These are phyloP conservation scores for Zizania latifolia DNA, from an alignment of 176 grass and related monocot species.

Conservation along the genomic window DNA sequence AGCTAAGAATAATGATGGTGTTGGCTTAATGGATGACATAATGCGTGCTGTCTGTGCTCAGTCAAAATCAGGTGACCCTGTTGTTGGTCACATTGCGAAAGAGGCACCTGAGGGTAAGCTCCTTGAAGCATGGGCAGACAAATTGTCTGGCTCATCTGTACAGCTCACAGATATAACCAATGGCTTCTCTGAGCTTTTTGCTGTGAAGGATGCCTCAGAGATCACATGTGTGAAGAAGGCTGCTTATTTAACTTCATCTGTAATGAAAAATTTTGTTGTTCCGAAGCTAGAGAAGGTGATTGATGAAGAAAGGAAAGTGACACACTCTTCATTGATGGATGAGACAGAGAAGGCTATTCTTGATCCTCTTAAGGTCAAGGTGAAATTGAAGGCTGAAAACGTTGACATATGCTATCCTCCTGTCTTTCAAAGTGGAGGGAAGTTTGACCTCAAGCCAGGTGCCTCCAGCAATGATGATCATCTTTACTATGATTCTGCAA, in stretches of 20 bases:
- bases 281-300: constrained; percentile 68
- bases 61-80: constrained; percentile 30
- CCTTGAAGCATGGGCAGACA: constrained; percentile 67
- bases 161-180: constrained; percentile 48
- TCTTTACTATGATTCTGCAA: constrained; percentile 63
- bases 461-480: constrained; percentile 66
- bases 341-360: constrained; percentile 54
- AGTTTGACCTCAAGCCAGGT: constrained; percentile 63
- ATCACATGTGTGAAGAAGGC: constrained; percentile 61
- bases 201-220: constrained; percentile 51
- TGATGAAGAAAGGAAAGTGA: constrained; percentile 50
- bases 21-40: constrained; percentile 52
- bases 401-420: constrained; percentile 85
- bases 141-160: constrained; percentile 36
- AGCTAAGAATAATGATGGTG: constrained; percentile 33
- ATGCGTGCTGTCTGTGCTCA: constrained; percentile 29
- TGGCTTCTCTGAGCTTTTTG: constrained; percentile 62
- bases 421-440: constrained; percentile 69
- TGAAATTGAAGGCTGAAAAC: constrained; percentile 73
- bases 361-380: constrained; percentile 54
- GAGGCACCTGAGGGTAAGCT: constrained; percentile 69
- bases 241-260: constrained; percentile 56
- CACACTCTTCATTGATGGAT: constrained; percentile 71
- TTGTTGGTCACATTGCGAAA: constrained; percentile 54
- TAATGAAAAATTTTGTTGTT: constrained; percentile 66